Base-by-base conservation (phyloP, 1,139 yeast genomes). In the Sugiyamaella paludigena region DNA sequence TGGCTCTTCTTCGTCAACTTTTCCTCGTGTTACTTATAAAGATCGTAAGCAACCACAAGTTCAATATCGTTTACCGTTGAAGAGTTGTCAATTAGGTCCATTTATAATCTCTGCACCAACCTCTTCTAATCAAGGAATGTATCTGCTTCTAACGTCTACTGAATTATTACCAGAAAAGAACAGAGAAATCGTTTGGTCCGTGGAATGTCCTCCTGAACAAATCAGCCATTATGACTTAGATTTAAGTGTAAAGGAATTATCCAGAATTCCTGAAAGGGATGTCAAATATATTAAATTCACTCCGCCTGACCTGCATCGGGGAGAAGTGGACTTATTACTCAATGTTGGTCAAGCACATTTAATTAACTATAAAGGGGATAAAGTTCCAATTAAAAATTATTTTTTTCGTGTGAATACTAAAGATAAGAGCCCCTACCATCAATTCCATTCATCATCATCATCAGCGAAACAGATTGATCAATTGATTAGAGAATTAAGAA, bases 261-360 rank as follows among this genome's bases (percentile, higher is more conserved):
- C 43, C 3, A 39, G 36, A 15, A 39, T 39, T 8, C 13, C 30
- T 39, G 43, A 39, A 39, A 39, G 19, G 9, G 43, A 39, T 29
- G 19, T 39, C 9, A 36, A 29, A 30, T 11, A 12, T 16, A 12
- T 39, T 16, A 39, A n/a, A 13, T 29, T n/a, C 8, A 12, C 19
- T 30, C 24, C 28, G 13, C 24, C 24, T 19, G 24, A 19, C 5
- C 24, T 19, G 3, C 16, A 29, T 15, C 27, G 19, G 2, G 9
- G 11, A 7, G 36, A 39, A 16, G 43, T 30, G 19, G 43, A 39
- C 19, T 29, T 39, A 11, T 10, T 39, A 7, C 10, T 39, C 27
- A 39, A 29, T 8, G n/a, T 39, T 16, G 24, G 15, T 7, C 7
- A 37, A 11, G 11, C 43, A n/a, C 9, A 16, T 26, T 30, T 11